Evolutionary conservation across 116 monocot genomes (phyloP), one percentile per base, ranked within the genome.

Genomic region (Dioscorea cayenensis): DNA sequence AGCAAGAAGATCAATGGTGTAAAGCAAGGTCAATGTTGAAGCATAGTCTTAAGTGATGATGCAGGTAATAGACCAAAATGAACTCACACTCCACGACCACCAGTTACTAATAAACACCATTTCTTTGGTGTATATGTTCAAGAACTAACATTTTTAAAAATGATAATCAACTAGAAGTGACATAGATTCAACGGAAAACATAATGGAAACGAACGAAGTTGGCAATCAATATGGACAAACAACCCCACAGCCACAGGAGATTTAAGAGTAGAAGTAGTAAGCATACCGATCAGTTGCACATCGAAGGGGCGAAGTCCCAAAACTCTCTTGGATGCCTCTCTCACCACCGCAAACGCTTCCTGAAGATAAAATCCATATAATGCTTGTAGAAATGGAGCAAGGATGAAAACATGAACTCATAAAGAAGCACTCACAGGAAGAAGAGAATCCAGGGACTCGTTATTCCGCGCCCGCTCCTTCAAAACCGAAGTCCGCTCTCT

Each of bases 281-380:
- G 38, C 66, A 27, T 76, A 91, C 95, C 99, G 76, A 99, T 94
- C 64, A 99, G 70, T 49, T 99, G 99, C 23, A 99, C 94, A 79
- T 99, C 99, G 74, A 94, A 99, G 60, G 94, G 99, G 20, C 99
- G 94, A 71, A 99, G 89, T 28, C 99, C 99, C 66, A 99, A 74
- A 70, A 99, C 89, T 80, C 99, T 91, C 72, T 84, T 94, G 18
- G 99, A 99, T 70, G 90, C 99, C 60, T 99, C 99, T 80, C 99
- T 94, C 49, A 99, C 94, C 16, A 91, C 82, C 60, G 94, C 85
- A 89, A 94, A 99, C 79, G 94, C 99, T 91, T 99, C 90, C 95
- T 95, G 76, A 50, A 63, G 76, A 74, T 60, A 76, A 78, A 51
- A 51, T 5, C 12, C 43, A 43, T 43, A 43, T 43, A 43, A 43